phyloP scores from a whole-genome alignment of 2,329 filamentous ascomycete species.

The Fusarium luffae region DNA sequence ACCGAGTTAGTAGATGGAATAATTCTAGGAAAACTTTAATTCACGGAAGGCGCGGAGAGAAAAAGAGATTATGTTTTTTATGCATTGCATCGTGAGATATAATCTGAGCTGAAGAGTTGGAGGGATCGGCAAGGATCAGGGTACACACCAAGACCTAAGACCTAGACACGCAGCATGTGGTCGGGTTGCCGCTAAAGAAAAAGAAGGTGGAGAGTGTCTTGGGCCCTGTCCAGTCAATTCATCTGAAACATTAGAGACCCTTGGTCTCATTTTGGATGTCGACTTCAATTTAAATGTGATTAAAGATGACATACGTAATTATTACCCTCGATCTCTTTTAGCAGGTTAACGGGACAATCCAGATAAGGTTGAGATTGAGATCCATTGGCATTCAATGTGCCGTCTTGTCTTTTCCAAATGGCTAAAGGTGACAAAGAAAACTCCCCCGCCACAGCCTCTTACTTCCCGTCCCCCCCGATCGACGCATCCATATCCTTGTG shows the following conservation, averaged over 20 bases:
- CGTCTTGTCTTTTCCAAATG: not conserved
- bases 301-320: not conserved
- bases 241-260: slow-evolving; percentile 29
- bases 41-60: not conserved
- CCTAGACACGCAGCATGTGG: not conserved
- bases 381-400: not conserved
- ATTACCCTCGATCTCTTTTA: not conserved
- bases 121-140: slow-evolving; percentile 20
- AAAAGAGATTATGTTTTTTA: slow-evolving; percentile 8
- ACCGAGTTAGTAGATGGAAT: not conserved
- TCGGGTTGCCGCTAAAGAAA: slow-evolving; percentile 8
- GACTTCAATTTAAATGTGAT: slow-evolving; percentile 1
- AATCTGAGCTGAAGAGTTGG: not conserved
- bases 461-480: not conserved
- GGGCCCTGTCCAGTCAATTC: slow-evolving; percentile 9
- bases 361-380: not conserved
- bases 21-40: slow-evolving; percentile 9
- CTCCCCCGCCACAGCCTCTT: slow-evolving; percentile 5
- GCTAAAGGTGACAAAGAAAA: not conserved
- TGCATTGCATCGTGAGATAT: not conserved
- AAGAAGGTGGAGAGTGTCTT: not conserved
- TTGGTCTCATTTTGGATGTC: not conserved
- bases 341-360: not conserved
- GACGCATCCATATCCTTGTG: slow-evolving; percentile 22
- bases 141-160: not conserved